Evolutionary conservation across 177 flowering plant species (phyloP).

Genomic region (Telopea speciosissima): DNA sequence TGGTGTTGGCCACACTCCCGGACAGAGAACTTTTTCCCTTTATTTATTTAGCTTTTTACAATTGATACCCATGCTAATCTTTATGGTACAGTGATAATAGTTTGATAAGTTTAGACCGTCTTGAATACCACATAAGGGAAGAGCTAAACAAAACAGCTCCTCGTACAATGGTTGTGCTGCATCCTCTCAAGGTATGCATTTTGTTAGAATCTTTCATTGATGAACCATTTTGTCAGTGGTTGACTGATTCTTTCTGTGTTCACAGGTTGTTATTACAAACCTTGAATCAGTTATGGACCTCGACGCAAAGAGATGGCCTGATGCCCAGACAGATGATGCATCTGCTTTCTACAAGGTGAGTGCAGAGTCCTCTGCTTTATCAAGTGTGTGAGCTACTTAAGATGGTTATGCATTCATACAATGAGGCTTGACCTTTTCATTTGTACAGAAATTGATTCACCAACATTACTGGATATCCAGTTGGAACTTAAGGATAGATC

Average conservation of each 20-base stretch:
- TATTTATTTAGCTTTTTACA: neutral
- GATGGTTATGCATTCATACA: neutral
- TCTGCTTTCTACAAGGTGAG: conserved; percentile 74
- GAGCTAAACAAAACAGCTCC: conserved; percentile 83
- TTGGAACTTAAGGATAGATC: too few relatives aligned
- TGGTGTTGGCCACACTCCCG: too few relatives aligned
- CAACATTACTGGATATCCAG: neutral
- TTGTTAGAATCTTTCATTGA: conserved; percentile 2
- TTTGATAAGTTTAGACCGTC: conserved; percentile 64
- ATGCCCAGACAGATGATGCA: conserved; percentile 65
- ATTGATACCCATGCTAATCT: conserved; percentile 7
- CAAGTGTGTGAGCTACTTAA: neutral
- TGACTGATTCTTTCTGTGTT: conserved; percentile 10
- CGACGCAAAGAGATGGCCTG: conserved; percentile 95
- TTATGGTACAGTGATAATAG: conserved; percentile 68
- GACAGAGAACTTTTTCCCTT: too few relatives aligned
- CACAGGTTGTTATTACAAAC: conserved; percentile 86
- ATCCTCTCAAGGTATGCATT: conserved; percentile 75
- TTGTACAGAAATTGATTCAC: neutral
- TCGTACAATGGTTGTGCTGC: conserved; percentile 81
- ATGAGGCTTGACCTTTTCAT: neutral
- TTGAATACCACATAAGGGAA: conserved; percentile 89
- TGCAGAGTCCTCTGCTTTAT: neutral
- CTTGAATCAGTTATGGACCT: conserved; percentile 45
- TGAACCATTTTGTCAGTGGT: neutral